phyloP scores from a whole-genome alignment of 306 rosid species.

The Acmispon strigosus region DNA sequence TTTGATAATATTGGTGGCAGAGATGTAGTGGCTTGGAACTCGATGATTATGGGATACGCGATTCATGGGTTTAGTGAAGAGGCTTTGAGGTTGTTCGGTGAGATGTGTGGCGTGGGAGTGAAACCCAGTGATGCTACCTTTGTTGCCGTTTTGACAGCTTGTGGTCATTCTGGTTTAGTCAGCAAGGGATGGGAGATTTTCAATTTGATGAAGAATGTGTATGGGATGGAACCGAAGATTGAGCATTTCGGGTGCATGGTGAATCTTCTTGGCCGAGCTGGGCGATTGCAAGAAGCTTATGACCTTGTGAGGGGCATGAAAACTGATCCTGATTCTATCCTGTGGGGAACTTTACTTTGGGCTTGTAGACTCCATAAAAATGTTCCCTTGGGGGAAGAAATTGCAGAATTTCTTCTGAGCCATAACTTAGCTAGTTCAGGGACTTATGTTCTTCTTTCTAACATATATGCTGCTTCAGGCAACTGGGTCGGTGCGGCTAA shows the following conservation, averaged over 20 bases:
- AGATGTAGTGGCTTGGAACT: constrained; percentile 78
- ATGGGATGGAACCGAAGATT: constrained; percentile 48
- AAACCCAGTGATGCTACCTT: constrained; percentile 57
- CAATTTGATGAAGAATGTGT: constrained; percentile 46
- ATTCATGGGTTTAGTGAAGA: constrained; percentile 62
- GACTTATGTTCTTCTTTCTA: constrained; percentile 73
- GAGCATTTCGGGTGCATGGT: constrained; percentile 84
- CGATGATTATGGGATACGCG: constrained; percentile 69
- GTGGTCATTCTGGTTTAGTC: constrained; percentile 68
- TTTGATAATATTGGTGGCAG: constrained; percentile 41
- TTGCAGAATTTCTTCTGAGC: constrained; percentile 56
- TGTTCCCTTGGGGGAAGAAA: constrained; percentile 55
- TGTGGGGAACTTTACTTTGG: constrained; percentile 85
- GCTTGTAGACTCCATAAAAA: constrained; percentile 68
- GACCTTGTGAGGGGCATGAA: constrained; percentile 56
- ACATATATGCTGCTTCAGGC: constrained; percentile 62
- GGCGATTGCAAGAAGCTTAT: constrained; percentile 59
- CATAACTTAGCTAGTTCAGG: constrained; percentile 62
- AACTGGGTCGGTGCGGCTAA: constrained; percentile 75
- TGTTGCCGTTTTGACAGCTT: constrained; percentile 59
- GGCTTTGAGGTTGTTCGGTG: constrained; percentile 52
- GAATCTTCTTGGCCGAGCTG: constrained; percentile 77
- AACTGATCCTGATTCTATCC: constrained; percentile 57
- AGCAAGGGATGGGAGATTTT: constrained; percentile 50
- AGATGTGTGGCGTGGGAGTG: constrained; percentile 40